Evolutionary conservation across 2,329 filamentous ascomycete species (phyloP), one percentile per base, ranked within the genome.

Genomic region (Tolypocladium inflatum): DNA sequence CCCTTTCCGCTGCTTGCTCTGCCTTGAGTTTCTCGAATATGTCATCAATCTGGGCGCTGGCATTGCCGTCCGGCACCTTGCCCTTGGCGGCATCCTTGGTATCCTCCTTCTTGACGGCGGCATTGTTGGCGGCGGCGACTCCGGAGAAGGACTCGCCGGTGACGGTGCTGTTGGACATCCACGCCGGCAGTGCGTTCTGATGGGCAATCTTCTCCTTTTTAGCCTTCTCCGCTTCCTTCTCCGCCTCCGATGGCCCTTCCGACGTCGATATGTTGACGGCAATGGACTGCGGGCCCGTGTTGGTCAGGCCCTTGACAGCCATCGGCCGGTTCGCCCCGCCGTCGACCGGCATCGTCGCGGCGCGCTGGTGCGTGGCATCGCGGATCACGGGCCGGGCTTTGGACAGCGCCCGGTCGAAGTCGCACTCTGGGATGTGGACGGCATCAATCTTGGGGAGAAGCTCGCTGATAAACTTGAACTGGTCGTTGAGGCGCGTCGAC

Each of bases 401-500:
- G 30, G 80, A 77, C 30, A 89, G 76, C 2, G 89, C 88, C 26
- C 82, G 79, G 55, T 91, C 87, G 63, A 90, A 91, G 63, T 83
- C 87, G 67, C 88, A 87, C 63, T 86, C 87, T 2, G 90, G 89
- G 8, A 95, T 84, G 42, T 84, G 78, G 7, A 87, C 80, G n/a
- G 82, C 78, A 68, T 94, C 90, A 60, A 95, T 90, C 66, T 87
- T 81, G 57, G 87, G 88, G 62, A 95, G 78, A 57, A 91, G 79
- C 59, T 89, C 84, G 58, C 89, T 87, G 63, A 94, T 86, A 65
- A 90, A 90, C 64, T 86, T 86, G 71, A 93, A 87, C 70, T 93
- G 87, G 65, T 86, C 84, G 72, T 93, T 93, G 66, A 94, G 77
- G 53, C 85, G 80, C 26, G 86, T 88, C 53, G 87, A 87, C 65